Conservation (phyloP, 192 early-diverging fungal species). For the Backusella macrospora region DNA sequence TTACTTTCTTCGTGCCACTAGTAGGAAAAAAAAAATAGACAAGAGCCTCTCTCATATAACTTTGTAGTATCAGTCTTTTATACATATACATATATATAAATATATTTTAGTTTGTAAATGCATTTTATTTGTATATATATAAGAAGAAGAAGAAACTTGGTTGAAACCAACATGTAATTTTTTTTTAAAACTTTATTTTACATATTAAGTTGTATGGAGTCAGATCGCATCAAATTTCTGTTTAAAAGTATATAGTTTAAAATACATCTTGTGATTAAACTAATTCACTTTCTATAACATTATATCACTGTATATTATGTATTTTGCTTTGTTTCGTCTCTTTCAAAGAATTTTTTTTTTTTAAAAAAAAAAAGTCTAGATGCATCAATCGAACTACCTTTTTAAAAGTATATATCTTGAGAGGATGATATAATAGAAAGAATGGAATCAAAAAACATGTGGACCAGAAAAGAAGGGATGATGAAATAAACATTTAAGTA, state of each 20-base stretch:
- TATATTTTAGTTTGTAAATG: neutral
- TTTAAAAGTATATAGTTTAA: no score
- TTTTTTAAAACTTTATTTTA: neutral
- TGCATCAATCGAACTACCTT: neutral
- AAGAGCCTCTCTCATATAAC: no score
- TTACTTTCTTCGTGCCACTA: neutral
- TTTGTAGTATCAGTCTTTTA: neutral
- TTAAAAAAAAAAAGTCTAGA: neutral
- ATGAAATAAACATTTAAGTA: no score
- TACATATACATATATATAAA: neutral
- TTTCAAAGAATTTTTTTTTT: neutral
- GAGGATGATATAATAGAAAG: no score
- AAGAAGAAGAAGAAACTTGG: neutral
- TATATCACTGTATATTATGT: neutral
- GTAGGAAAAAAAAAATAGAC: neutral
- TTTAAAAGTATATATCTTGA: no score
- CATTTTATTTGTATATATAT: neutral
- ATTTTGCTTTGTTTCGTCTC: neutral
- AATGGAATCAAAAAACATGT: no score
- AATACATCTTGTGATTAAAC: no score
- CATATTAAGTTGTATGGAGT: neutral
- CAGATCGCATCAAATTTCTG: neutral
- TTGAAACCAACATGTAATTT: no score
- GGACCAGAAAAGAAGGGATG: no score
- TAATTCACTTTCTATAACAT: no score